Base-by-base conservation (phyloP, 208 protist species). In the Kentomonas sorsogonicus region DNA sequence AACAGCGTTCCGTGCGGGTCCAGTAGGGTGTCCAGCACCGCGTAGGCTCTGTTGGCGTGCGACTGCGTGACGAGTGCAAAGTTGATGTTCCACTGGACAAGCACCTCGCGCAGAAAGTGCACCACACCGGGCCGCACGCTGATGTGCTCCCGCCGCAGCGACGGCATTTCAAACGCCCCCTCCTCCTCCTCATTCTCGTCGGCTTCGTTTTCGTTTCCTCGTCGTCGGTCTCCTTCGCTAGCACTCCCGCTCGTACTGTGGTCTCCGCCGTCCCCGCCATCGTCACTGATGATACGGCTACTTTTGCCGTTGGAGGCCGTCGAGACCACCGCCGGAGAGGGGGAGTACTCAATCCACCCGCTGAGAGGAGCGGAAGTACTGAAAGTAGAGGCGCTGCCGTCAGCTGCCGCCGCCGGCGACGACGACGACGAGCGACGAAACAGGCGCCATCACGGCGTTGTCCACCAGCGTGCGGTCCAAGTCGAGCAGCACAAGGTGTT, bases 391-490 rank as follows among this genome's bases (percentile, higher is more conserved):
- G 29, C 27, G 4, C 33, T 18, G 6, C 62, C 51, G 1, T 55
- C 62, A 26, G 62, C 43, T 2, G 45, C 52, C 0, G 44, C 41
- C n/a, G n/a, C n/a, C n/a, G n/a, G n/a, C n/a, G n/a, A n/a, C n/a
- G n/a, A n/a, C n/a, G n/a, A n/a, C n/a, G n/a, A n/a, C n/a, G n/a
- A n/a, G n/a, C n/a, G n/a, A n/a, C n/a, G n/a, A n/a, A n/a, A n/a
- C n/a, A n/a, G n/a, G 38, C 46, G 66, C 39, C 0, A 68, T 71
- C 25, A 94, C 72, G 22, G 74, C 76, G 56, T 94, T 91, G 66
- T 94, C 86, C 6, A 94, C 63, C 0, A 94, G 55, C 6, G 86
- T 94, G 30, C 86, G 82, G 71, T 94, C 86, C 73, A 94, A 72
- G 48, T 94, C 86, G 2, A 94, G 76, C 57, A 90, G 60, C 22